Percentiles rank a stretch among this genome's conserved stretches.
phyloP scores from a whole-genome alignment of 2,329 filamentous ascomycete species.

The Epicoccum sorghinum region DNA sequence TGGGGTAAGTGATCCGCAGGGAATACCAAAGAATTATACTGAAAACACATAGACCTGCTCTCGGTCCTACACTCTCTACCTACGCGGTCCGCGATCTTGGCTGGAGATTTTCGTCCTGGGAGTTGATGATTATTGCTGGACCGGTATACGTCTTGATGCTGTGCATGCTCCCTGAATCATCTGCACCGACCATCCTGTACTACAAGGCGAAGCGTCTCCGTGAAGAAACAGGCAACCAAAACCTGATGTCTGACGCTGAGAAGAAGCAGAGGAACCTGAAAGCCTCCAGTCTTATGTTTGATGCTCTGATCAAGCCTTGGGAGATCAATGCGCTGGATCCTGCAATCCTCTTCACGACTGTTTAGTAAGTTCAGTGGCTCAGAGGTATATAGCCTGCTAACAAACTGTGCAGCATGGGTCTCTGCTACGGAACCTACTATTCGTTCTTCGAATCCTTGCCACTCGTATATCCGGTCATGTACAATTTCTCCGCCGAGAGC shows the following conservation, averaged over 20 bases:
- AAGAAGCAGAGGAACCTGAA: slow-evolving; percentile 62
- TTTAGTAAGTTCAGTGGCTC: slow-evolving; percentile 60
- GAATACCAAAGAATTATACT: not conserved
- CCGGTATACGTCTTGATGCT: slow-evolving; percentile 75
- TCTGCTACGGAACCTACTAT: slow-evolving; percentile 75
- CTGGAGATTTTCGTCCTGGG: slow-evolving; percentile 86
- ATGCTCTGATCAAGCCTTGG: slow-evolving; percentile 74
- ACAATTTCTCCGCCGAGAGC: slow-evolving; percentile 72
- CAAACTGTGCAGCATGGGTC: slow-evolving; percentile 63
- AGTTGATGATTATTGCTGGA: slow-evolving; percentile 78
- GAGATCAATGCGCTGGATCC: slow-evolving; percentile 82
- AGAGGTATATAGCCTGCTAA: not conserved
- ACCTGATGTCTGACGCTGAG: slow-evolving; percentile 78
- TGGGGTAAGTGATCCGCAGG: slow-evolving; percentile 50
- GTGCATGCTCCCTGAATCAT: slow-evolving; percentile 85
- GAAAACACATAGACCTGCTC: slow-evolving; percentile 59
- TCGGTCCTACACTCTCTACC: slow-evolving; percentile 67
- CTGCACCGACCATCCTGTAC: slow-evolving; percentile 64
- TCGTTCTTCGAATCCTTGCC: slow-evolving; percentile 72
- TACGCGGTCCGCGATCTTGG: slow-evolving; percentile 71
- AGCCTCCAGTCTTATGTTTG: slow-evolving; percentile 47
- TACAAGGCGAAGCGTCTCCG: slow-evolving; percentile 74
- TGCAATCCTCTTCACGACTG: slow-evolving; percentile 78
- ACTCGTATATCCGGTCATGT: slow-evolving; percentile 74
- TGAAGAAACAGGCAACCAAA: slow-evolving; percentile 67